A percentile compares a stretch with the other conserved stretches of the same genome.
Evolutionary conservation across 169 alveolate genomes (phyloP).

Genomic region (Plasmodium cynomolgi): DNA sequence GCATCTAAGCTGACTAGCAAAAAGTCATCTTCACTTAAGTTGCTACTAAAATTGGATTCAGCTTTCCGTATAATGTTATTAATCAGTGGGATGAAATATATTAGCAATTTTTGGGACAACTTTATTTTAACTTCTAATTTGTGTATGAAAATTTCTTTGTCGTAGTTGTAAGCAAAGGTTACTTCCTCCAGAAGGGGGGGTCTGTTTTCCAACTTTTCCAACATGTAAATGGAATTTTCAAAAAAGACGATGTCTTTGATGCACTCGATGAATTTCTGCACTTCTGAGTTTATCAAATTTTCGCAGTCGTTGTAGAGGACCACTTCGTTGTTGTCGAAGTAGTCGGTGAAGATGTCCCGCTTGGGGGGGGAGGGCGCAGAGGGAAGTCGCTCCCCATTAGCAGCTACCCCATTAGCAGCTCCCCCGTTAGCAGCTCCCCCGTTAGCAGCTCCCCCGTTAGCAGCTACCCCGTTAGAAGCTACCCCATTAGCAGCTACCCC

Average conservation of each 20-base stretch:
- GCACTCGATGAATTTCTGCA: slow-evolving; percentile 58
- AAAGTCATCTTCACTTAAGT: slow-evolving; percentile 74
- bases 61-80: slow-evolving; percentile 33
- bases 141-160: slow-evolving; percentile 20
- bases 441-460: background rate
- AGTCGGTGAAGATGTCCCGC: slow-evolving; percentile 30
- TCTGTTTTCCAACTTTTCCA: slow-evolving; percentile 64
- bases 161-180: slow-evolving; percentile 47
- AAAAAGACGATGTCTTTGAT: slow-evolving; percentile 67
- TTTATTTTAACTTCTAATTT: slow-evolving; percentile 47
- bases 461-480: background rate
- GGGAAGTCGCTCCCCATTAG: background rate
- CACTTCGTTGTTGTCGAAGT: slow-evolving; percentile 17
- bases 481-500: background rate
- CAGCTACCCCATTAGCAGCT: background rate
- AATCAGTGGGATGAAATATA: slow-evolving; percentile 66
- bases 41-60: slow-evolving; percentile 62
- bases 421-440: background rate
- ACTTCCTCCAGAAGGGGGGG: slow-evolving; percentile 71
- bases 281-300: slow-evolving; percentile 44
- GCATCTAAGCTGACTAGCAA: slow-evolving; percentile 70
- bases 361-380: background rate
- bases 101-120: slow-evolving; percentile 39
- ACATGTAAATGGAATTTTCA: slow-evolving; percentile 67
- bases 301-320: slow-evolving; percentile 54